Evolutionary conservation across 257 asterid species (phyloP), one percentile per base, ranked within the genome.

Genomic region (Scutellaria baicalensis): DNA sequence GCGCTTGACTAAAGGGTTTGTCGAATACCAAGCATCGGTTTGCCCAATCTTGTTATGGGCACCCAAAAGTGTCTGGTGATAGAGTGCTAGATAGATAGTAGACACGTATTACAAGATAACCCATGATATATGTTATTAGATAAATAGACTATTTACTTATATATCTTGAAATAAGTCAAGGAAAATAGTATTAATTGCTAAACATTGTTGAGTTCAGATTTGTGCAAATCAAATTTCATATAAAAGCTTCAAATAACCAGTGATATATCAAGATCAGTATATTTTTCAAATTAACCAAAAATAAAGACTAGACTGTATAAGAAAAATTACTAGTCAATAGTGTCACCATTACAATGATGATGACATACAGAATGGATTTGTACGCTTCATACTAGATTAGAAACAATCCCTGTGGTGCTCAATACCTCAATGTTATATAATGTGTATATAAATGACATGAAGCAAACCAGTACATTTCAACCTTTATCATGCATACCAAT

Each of bases 11-110:
- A 93, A 80, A 77, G 86, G 86, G 88, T 89, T 82, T 81, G 92
- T 62, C 43, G 97, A 78, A 86, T 81, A 89, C 99, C 97, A 91
- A 84, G 96, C 97, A 78, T 93, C 96, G 82, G 88, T 80, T 85
- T 82, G 97, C 84, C 97, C 98, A 86, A 81, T 75, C 76, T 80
- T 81, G 95, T 80, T 87, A 83, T 83, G 83, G 83, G 86, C 87
- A 89, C 90, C 95, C 84, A 87, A 83, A 79, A 87, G 81, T 64
- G 86, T 84, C 90, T 75, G 98, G 85, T 86, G 86, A 83, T 87
- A 93, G 81, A 89, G 89, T 83, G 94, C 99, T 93, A 93, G 75
- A 81, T 83, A 82, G 83, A 85, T 88, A 68, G 84, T 86, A 86
- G 89, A 86, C 84, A 85, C 83, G 75, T 82, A 86, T 74, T 79